These are phyloP conservation scores for Suhomyces ambrosiae DNA, from an alignment of 1,139 yeast genomes.

Conservation along the genomic window DNA sequence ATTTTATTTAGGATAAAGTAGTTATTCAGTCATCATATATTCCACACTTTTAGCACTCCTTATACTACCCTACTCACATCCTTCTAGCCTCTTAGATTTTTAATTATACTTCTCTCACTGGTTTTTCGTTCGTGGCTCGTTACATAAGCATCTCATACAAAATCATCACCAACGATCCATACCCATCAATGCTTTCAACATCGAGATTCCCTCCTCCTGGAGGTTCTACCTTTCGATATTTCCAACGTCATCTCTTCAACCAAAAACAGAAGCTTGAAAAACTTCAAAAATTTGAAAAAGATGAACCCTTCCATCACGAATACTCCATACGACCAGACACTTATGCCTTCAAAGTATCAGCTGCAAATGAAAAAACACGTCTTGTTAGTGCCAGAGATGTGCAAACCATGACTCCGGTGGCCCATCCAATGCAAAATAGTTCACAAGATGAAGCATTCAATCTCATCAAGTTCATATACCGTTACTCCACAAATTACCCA, in stretches of 20 bases:
- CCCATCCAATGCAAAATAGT: constrained; percentile 36
- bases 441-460: constrained; percentile 25
- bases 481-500: constrained; percentile 49
- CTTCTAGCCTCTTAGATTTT: too few relatives aligned
- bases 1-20: too few relatives aligned
- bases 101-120: too few relatives aligned
- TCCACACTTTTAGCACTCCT: too few relatives aligned
- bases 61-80: too few relatives aligned
- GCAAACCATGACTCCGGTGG: constrained; percentile 10
- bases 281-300: constrained; percentile 24
- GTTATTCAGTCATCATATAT: too few relatives aligned
- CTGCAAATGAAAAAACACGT: constrained; percentile 24
- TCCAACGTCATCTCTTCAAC: constrained; percentile 23
- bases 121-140: too few relatives aligned
- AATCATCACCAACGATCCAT: too few relatives aligned
- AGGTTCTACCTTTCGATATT: too few relatives aligned
- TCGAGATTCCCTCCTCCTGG: too few relatives aligned
- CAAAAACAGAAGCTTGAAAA: constrained; percentile 23
- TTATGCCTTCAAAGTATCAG: constrained; percentile 47
- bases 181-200: constrained; percentile 1
- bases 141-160: too few relatives aligned
- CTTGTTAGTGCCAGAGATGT: constrained; percentile 3
- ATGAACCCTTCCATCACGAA: constrained; percentile 41
- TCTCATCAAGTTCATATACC: constrained; percentile 40
- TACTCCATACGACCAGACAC: constrained; percentile 53